Percentiles rank a stretch among this genome's conserved stretches.
Conservation (phyloP, 2,329 filamentous ascomycete genomes). For the Alternaria atra region DNA sequence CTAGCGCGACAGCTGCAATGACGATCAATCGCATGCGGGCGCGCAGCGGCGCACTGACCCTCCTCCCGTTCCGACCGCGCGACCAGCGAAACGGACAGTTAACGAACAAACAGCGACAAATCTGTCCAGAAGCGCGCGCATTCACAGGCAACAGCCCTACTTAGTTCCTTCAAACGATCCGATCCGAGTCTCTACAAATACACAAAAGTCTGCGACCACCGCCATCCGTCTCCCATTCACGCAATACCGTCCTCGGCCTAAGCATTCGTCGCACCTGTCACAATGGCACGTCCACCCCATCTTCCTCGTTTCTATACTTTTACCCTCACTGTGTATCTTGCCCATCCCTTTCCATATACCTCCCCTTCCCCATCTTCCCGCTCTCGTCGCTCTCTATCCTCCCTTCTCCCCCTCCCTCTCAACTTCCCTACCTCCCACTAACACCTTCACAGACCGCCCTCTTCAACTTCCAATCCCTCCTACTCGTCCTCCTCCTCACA, state of each 20-base stretch:
- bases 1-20: constrained; percentile 8
- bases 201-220: background rate
- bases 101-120: background rate
- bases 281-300: too few species aligned
- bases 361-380: too few species aligned
- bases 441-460: constrained; percentile 76
- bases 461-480: constrained; percentile 98
- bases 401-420: background rate
- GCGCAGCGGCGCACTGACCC: constrained; percentile 26
- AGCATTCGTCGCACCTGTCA: too few species aligned
- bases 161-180: too few species aligned
- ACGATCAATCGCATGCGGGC: constrained; percentile 9
- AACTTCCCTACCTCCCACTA: background rate
- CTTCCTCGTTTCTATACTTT: too few species aligned
- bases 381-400: background rate
- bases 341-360: too few species aligned
- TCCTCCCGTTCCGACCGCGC: constrained; percentile 1
- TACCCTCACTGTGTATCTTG: too few species aligned
- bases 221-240: background rate
- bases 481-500: constrained; percentile 91
- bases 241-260: too few species aligned
- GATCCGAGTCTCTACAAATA: background rate
- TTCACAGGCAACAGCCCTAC: background rate
- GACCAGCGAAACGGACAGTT: background rate
- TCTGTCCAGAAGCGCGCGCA: background rate